Evolutionary conservation across 176 grass and related monocot species (phyloP).

Genomic region (Zoysia pacifica): DNA sequence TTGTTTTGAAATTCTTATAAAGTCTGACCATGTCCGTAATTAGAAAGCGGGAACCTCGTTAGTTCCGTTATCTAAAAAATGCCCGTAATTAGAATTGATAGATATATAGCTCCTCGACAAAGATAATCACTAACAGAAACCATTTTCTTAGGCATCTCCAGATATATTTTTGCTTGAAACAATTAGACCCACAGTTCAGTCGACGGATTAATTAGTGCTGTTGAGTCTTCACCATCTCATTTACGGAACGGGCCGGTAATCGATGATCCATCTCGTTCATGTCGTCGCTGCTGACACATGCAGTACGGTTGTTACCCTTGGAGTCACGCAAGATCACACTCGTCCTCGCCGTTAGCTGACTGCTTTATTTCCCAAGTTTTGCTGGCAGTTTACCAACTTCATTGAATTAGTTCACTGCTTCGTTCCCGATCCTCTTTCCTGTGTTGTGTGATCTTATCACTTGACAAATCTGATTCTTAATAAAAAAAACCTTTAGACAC

Average conservation of each 20-base stretch:
- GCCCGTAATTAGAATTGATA: too few species aligned
- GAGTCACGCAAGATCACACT: conserved; percentile 33
- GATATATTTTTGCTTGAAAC: not conserved
- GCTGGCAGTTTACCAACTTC: conserved; percentile 14
- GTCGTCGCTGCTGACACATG: not conserved
- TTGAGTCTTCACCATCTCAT: conserved; percentile 36
- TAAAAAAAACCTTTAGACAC: too few species aligned
- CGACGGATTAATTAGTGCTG: conserved; percentile 10
- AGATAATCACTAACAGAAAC: not conserved
- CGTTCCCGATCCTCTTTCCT: too few species aligned
- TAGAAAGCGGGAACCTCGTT: too few species aligned
- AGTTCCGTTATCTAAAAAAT: too few species aligned
- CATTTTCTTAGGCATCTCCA: not conserved
- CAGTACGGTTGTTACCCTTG: conserved; percentile 1
- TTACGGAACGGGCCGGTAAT: not conserved
- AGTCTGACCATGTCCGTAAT: not conserved
- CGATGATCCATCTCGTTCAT: not conserved
- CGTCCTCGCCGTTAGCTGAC: not conserved
- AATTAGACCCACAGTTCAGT: not conserved
- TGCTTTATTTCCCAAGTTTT: not conserved
- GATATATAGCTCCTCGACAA: not conserved
- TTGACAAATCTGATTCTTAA: too few species aligned
- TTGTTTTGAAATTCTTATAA: not conserved
- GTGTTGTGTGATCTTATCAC: too few species aligned
- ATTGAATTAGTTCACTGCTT: not conserved